These are phyloP conservation scores for Conringia planisiliqua DNA, from an alignment of 345 rosid species.

Conservation along the genomic window DNA sequence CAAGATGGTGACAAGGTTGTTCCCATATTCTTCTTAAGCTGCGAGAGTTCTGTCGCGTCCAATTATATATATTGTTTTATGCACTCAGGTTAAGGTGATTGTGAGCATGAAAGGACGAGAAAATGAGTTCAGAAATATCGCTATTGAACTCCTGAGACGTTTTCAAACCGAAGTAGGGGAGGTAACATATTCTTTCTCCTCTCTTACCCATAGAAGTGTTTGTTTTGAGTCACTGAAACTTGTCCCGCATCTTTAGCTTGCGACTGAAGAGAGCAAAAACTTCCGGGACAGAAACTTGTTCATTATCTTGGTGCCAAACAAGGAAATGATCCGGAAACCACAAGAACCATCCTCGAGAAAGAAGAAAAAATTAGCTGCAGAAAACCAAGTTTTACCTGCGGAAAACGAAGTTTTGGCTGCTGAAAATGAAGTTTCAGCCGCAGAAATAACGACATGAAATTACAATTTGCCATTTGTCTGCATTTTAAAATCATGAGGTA, in stretches of 20 bases:
- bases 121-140: slow-evolving; percentile 82
- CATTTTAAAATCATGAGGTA: slow-evolving; percentile 1
- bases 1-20: slow-evolving; percentile 92
- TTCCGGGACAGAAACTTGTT: slow-evolving; percentile 71
- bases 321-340: slow-evolving; percentile 58
- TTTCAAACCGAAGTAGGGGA: slow-evolving; percentile 90
- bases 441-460: not conserved
- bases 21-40: slow-evolving; percentile 7
- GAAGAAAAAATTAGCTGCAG: slow-evolving; percentile 43
- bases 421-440: slow-evolving; percentile 36
- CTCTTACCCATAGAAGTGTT: not conserved
- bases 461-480: not conserved
- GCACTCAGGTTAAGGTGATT: slow-evolving; percentile 79
- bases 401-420: slow-evolving; percentile 49
- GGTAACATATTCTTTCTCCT: slow-evolving; percentile 40
- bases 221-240: slow-evolving; percentile 14
- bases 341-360: slow-evolving; percentile 67
- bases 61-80: not conserved
- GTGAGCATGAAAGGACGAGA: slow-evolving; percentile 94
- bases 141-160: slow-evolving; percentile 77
- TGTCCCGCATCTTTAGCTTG: slow-evolving; percentile 49
- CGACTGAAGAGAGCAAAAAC: slow-evolving; percentile 81
- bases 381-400: slow-evolving; percentile 44
- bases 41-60: not conserved
- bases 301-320: slow-evolving; percentile 79